Evolutionary conservation across 768 basidiomycete genomes (phyloP).

Genomic region (Daedaleopsis sinensis): DNA sequence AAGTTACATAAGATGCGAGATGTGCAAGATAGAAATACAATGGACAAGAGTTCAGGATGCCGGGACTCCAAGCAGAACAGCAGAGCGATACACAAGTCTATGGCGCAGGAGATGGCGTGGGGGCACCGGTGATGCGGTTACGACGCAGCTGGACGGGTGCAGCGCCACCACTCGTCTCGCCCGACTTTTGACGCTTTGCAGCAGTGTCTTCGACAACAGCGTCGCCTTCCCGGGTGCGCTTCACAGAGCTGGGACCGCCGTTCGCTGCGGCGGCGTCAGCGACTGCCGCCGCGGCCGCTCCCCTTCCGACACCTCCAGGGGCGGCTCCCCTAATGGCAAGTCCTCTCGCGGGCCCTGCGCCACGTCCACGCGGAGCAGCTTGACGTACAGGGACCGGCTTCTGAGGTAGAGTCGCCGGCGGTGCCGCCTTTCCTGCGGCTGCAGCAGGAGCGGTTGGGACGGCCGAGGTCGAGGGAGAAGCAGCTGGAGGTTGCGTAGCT

Average conservation of each 20-base stretch:
- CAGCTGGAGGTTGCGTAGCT: neutral
- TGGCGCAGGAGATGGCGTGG: neutral
- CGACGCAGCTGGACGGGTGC: constrained; percentile 32
- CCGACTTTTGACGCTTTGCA: constrained; percentile 68
- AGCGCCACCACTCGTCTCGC: constrained; percentile 35
- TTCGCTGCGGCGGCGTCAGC: constrained; percentile 35
- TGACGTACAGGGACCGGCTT: constrained; percentile 37
- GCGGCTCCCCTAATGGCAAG: constrained; percentile 22
- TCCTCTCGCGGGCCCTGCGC: constrained; percentile 29
- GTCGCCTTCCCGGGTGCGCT: constrained; percentile 60
- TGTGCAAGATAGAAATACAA: constrained; percentile 1
- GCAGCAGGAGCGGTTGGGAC: neutral
- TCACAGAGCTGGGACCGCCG: constrained; percentile 47
- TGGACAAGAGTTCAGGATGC: neutral
- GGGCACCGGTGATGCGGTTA: constrained; percentile 20
- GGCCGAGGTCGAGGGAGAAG: constrained; percentile 20
- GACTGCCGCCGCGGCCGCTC: constrained; percentile 30
- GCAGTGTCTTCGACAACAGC: constrained; percentile 55
- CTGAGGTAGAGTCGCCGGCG: constrained; percentile 16
- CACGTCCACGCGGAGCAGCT: constrained; percentile 33
- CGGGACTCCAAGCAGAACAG: neutral
- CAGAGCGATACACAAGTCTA: neutral
- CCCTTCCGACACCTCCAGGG: constrained; percentile 31
- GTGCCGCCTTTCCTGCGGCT: constrained; percentile 23
- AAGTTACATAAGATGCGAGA: neutral